phyloP scores from a whole-genome alignment of 495 filamentous ascomycete species.

The Halenospora varia region DNA sequence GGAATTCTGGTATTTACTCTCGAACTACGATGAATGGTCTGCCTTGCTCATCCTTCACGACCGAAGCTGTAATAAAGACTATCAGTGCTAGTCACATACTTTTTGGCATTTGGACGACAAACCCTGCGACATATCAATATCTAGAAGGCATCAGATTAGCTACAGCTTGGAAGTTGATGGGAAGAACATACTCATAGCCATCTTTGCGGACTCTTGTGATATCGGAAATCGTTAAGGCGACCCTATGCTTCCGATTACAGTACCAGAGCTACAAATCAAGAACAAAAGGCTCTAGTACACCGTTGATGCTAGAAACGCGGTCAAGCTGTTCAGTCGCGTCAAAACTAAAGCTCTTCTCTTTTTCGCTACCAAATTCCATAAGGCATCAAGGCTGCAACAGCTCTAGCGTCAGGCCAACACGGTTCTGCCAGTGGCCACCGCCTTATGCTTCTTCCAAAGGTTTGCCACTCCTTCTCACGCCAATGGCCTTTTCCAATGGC shows the following conservation, averaged over 20 bases:
- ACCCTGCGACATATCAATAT: slow-evolving; percentile 77
- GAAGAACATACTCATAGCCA: slow-evolving; percentile 28
- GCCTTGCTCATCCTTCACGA: slow-evolving; percentile 84
- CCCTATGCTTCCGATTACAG: not conserved
- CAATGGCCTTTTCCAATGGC: too few relatives aligned
- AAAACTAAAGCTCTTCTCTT: slow-evolving; percentile 15
- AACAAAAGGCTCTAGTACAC: not conserved
- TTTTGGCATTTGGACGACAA: slow-evolving; percentile 12
- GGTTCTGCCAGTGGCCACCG: too few relatives aligned
- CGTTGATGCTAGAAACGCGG: slow-evolving; percentile 14
- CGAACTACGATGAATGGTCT: slow-evolving; percentile 97
- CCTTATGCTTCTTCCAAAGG: too few relatives aligned
- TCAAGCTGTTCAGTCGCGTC: slow-evolving; percentile 15
- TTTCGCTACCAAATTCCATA: not conserved
- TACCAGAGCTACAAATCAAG: not conserved
- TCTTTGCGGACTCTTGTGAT: slow-evolving; percentile 14
- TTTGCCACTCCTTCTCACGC: too few relatives aligned
- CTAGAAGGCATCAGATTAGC: slow-evolving; percentile 34
- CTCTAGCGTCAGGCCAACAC: not conserved
- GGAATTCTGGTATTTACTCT: slow-evolving; percentile 61
- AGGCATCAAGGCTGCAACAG: slow-evolving; percentile 7
- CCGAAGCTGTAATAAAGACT: slow-evolving; percentile 35
- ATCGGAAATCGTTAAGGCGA: not conserved
- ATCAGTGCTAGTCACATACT: slow-evolving; percentile 1
- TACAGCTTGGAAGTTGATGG: slow-evolving; percentile 29